A percentile compares a stretch with the other conserved stretches of the same genome.
These are phyloP conservation scores for Carpediemonas membranifera DNA, from an alignment of 78 protist species.

Conservation along the genomic window DNA sequence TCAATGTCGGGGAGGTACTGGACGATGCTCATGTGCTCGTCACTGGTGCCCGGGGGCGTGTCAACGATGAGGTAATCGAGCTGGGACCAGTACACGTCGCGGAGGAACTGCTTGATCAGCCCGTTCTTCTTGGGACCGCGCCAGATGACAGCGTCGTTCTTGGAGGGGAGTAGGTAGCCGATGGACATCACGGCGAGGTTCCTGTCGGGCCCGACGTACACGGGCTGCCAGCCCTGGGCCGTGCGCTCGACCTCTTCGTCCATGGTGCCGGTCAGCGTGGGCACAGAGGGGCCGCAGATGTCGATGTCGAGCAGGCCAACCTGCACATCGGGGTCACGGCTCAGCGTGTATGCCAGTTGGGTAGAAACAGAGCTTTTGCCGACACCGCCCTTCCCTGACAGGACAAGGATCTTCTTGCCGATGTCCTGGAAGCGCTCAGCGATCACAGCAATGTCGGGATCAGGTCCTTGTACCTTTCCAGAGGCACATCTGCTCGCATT, in stretches of 20 bases:
- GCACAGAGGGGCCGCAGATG: slow-evolving; percentile 92
- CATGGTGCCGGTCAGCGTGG: slow-evolving; percentile 71
- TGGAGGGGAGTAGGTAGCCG: slow-evolving; percentile 76
- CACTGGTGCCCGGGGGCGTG: slow-evolving; percentile 98
- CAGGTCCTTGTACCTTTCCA: too few species aligned
- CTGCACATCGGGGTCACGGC: background rate
- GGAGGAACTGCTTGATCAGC: slow-evolving; percentile 74
- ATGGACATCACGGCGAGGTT: slow-evolving; percentile 83
- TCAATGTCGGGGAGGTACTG: slow-evolving; percentile 37
- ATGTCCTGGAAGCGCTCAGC: background rate
- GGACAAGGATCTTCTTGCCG: slow-evolving; percentile 65
- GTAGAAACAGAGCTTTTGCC: slow-evolving; percentile 88
- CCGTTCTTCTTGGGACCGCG: slow-evolving; percentile 91
- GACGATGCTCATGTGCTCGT: slow-evolving; percentile 90
- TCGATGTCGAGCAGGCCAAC: slow-evolving; percentile 93
- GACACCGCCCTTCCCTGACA: slow-evolving; percentile 89
- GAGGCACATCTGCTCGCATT: too few species aligned
- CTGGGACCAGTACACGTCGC: slow-evolving; percentile 90
- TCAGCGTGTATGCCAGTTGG: slow-evolving; percentile 70
- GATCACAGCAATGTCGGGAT: too few species aligned
- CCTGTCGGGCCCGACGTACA: slow-evolving; percentile 52
- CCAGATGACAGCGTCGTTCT: slow-evolving; percentile 91
- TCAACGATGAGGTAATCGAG: slow-evolving; percentile 86
- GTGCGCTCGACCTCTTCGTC: slow-evolving; percentile 26
- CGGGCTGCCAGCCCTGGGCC: slow-evolving; percentile 70